Evolutionary conservation across 495 filamentous ascomycete species (phyloP).

Genomic region (Cenococcum geophilum): DNA sequence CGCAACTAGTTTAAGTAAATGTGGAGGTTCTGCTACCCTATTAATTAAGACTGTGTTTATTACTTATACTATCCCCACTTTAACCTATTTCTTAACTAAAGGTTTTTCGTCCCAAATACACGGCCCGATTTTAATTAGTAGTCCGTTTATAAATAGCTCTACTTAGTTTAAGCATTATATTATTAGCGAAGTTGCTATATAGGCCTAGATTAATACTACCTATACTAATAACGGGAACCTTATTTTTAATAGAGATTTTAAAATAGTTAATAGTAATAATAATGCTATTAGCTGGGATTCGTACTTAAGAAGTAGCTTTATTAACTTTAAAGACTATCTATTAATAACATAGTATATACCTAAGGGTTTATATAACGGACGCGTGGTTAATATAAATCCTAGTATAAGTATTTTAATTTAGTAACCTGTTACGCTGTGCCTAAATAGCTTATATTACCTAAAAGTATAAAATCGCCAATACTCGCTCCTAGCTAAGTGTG

Average conservation of each 20-base stretch:
- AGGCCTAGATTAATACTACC: slow-evolving; percentile 12
- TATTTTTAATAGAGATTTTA: slow-evolving; percentile 23
- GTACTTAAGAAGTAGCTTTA: slow-evolving; percentile 4
- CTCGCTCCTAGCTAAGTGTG: slow-evolving; percentile 8
- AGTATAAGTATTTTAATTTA: slow-evolving; percentile 4
- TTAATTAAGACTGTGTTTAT: background rate
- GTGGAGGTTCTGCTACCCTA: background rate
- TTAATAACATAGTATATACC: background rate
- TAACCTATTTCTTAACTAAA: background rate
- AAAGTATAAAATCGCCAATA: background rate
- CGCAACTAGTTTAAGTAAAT: background rate
- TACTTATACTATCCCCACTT: background rate
- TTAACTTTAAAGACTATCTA: slow-evolving; percentile 14
- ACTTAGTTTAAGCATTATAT: background rate
- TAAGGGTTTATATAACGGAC: slow-evolving; percentile 6
- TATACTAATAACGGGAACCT: slow-evolving; percentile 15
- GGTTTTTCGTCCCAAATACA: background rate
- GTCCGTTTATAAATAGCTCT: background rate
- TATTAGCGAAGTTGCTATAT: slow-evolving; percentile 17
- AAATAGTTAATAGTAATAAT: slow-evolving; percentile 11
- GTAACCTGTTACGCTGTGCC: slow-evolving; percentile 25
- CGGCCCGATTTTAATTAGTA: background rate
- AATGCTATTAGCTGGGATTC: slow-evolving; percentile 18
- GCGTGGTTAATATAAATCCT: slow-evolving; percentile 8
- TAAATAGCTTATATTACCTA: slow-evolving; percentile 14